These are phyloP conservation scores for Scytalidium sp. DNA, from an alignment of 2,329 filamentous ascomycete genomes.

Conservation along the genomic window DNA sequence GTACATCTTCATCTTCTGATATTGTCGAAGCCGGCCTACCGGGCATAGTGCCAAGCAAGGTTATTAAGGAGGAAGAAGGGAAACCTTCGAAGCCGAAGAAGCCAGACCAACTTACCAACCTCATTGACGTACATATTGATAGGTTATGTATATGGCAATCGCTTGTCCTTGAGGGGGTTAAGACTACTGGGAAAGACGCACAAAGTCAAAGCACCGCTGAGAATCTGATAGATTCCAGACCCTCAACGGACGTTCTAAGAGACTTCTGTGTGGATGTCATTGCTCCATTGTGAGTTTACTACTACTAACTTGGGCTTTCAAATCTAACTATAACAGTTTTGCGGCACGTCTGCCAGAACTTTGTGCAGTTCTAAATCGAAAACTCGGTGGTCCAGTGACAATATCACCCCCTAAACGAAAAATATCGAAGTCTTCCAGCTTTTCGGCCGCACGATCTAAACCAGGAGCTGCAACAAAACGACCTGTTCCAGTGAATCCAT, in stretches of 20 bases:
- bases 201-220: constrained; percentile 28
- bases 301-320: constrained; percentile 5
- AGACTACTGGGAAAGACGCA: constrained; percentile 31
- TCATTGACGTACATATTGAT: constrained; percentile 73
- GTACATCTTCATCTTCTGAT: constrained; percentile 37
- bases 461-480: constrained; percentile 52
- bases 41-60: constrained; percentile 22
- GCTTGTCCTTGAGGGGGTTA: constrained; percentile 58
- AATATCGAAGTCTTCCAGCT: constrained; percentile 39
- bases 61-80: constrained; percentile 15
- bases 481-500: constrained; percentile 36
- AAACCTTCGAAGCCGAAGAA: constrained; percentile 28
- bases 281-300: constrained; percentile 64
- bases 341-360: constrained; percentile 70
- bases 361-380: constrained; percentile 69
- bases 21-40: constrained; percentile 25
- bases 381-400: constrained; percentile 69
- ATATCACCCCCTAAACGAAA: constrained; percentile 53
- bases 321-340: constrained; percentile 52
- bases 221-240: constrained; percentile 6
- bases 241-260: constrained; percentile 56
- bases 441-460: constrained; percentile 38
- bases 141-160: constrained; percentile 83
- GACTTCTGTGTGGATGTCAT: constrained; percentile 81
- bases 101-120: constrained; percentile 56